phyloP scores from a whole-genome alignment of 345 rosid species.

The Gossypium arboreum region DNA sequence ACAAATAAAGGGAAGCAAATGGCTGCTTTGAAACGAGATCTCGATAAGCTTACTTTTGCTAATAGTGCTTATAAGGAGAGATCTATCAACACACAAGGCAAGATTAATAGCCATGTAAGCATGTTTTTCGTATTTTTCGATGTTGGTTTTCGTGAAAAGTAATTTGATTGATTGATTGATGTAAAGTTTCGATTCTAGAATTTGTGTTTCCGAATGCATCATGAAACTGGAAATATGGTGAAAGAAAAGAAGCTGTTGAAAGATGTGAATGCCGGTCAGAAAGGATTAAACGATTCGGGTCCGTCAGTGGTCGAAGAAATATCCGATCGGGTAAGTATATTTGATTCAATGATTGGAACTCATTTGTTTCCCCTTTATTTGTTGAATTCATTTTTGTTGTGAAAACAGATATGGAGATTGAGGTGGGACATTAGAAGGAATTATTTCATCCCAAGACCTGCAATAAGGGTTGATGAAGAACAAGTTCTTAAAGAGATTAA shows the following conservation, averaged over 20 bases:
- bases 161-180: not conserved
- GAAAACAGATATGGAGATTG: not conserved
- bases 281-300: not conserved
- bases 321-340: not conserved
- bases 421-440: not conserved
- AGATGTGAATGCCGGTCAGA: not conserved
- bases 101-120: conserved; percentile 13
- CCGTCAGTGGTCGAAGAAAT: not conserved
- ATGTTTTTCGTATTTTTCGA: not conserved
- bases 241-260: conserved; percentile 5
- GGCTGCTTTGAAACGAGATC: not conserved
- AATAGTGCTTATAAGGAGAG: conserved; percentile 8
- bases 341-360: not conserved
- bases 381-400: not conserved
- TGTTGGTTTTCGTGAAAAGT: not conserved
- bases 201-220: not conserved
- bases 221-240: not conserved
- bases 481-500: not conserved
- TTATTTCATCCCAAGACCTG: not conserved
- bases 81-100: not conserved
- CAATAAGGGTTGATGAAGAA: not conserved
- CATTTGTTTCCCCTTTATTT: no score
- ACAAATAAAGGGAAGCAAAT: not conserved
- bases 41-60: conserved; percentile 7
- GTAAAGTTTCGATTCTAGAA: not conserved